phyloP scores from a whole-genome alignment of 108 stramenopile genomes.

The Epithemia pelagica region DNA sequence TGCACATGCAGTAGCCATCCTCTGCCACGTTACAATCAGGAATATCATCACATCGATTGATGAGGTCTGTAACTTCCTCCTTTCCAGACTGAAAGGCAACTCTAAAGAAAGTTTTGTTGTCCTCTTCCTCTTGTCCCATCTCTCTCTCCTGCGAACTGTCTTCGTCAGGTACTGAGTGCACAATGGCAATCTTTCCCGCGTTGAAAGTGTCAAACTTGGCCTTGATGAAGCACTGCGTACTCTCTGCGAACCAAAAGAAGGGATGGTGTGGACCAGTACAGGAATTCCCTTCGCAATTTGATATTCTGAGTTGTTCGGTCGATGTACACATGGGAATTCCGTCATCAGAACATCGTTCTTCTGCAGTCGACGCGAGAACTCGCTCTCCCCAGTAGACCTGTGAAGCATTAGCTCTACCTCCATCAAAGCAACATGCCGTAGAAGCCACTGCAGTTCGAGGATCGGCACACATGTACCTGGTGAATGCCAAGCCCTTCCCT shows the following conservation, averaged over 20 bases:
- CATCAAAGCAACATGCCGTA: slow-evolving; percentile 15
- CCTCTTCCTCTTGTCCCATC: not conserved
- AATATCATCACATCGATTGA: too few species aligned
- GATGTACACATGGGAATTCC: not conserved
- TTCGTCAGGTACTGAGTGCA: not conserved
- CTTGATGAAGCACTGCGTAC: not conserved
- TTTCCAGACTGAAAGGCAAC: too few species aligned
- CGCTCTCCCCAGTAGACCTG: slow-evolving; percentile 10
- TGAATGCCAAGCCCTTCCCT: not conserved
- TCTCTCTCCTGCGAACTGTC: not conserved
- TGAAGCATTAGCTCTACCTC: not conserved
- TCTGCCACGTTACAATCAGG: too few species aligned
- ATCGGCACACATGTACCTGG: slow-evolving; percentile 24
- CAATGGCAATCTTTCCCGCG: not conserved
- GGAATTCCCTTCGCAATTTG: not conserved
- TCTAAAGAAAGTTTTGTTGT: too few species aligned
- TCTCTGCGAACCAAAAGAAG: not conserved
- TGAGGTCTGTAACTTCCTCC: too few species aligned
- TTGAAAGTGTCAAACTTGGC: not conserved
- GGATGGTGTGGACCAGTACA: not conserved
- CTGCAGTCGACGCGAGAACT: slow-evolving; percentile 1
- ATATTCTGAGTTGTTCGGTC: not conserved
- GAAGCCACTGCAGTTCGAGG: slow-evolving; percentile 10
- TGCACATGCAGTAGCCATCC: too few species aligned
- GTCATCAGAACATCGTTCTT: not conserved